phyloP scores from a whole-genome alignment of 495 filamentous ascomycete species.

The Ascodesmis nigricans region DNA sequence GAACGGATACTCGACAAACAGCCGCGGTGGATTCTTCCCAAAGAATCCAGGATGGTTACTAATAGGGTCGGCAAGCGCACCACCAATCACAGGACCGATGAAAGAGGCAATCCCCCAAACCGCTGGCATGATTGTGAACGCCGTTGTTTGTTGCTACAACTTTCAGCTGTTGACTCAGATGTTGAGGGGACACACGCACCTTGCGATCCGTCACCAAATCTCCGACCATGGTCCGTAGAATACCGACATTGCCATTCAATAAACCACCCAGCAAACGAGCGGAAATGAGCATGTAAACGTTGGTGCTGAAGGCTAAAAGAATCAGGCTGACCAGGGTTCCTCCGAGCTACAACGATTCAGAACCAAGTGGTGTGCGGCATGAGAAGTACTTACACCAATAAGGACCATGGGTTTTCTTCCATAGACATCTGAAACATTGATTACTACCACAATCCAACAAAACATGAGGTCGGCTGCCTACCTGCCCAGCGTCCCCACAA shows the following conservation, averaged over 20 bases:
- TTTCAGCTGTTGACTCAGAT: constrained; percentile 32
- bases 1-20: constrained; percentile 58
- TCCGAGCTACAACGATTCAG: constrained; percentile 28
- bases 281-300: constrained; percentile 55
- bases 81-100: constrained; percentile 76
- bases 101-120: constrained; percentile 76
- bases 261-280: constrained; percentile 57
- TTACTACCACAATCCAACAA: too few relatives aligned
- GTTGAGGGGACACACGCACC: constrained; percentile 2
- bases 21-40: constrained; percentile 30
- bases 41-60: constrained; percentile 46
- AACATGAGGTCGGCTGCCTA: too few relatives aligned
- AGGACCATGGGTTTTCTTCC: constrained; percentile 76
- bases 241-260: constrained; percentile 69
- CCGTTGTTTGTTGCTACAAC: constrained; percentile 51
- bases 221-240: constrained; percentile 62
- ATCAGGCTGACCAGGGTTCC: constrained; percentile 18
- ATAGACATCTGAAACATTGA: constrained; percentile 54
- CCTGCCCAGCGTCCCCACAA: constrained; percentile 80
- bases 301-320: constrained; percentile 61
- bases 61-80: constrained; percentile 57
- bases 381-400: constrained; percentile 48
- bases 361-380: constrained; percentile 68
- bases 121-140: constrained; percentile 59
- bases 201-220: constrained; percentile 42